phyloP scores from a whole-genome alignment of 257 asterid species.

The Misopates orontium region DNA sequence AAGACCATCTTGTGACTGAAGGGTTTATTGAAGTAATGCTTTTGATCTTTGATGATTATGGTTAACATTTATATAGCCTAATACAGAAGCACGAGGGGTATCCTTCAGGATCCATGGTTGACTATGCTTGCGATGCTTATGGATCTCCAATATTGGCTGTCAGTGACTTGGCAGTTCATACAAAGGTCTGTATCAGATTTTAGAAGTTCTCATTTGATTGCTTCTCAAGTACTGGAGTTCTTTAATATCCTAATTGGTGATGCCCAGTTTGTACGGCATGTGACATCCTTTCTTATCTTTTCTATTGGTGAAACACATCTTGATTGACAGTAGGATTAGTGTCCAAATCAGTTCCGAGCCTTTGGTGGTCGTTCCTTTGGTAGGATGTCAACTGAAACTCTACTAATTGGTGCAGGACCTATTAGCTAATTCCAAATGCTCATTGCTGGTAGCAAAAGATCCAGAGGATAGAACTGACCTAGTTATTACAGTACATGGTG shows the following conservation, averaged over 20 bases:
- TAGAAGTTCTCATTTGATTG: slow-evolving; percentile 12
- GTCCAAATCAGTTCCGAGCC: slow-evolving; percentile 13
- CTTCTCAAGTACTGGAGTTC: background rate
- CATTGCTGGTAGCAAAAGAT: slow-evolving; percentile 92
- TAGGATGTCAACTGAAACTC: slow-evolving; percentile 14
- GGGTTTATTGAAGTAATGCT: background rate
- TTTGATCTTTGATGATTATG: background rate
- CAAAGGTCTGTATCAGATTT: slow-evolving; percentile 51
- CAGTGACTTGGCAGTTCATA: slow-evolving; percentile 85
- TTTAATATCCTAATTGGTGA: background rate
- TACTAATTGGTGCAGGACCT: slow-evolving; percentile 71
- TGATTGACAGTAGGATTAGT: background rate
- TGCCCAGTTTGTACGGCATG: background rate
- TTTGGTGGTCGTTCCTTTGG: background rate
- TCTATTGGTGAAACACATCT: background rate
- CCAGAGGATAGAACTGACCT: slow-evolving; percentile 90
- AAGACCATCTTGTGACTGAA: background rate
- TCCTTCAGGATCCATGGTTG: slow-evolving; percentile 95
- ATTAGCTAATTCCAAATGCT: slow-evolving; percentile 78
- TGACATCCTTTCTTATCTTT: slow-evolving; percentile 1
- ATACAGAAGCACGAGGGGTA: slow-evolving; percentile 84
- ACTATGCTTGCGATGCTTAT: slow-evolving; percentile 89
- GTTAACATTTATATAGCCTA: slow-evolving; percentile 18
- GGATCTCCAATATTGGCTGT: slow-evolving; percentile 87
- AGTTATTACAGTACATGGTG: slow-evolving; percentile 79